phyloP scores from a whole-genome alignment of 2,329 filamentous ascomycete species.

The Ceratocystis albifundus region DNA sequence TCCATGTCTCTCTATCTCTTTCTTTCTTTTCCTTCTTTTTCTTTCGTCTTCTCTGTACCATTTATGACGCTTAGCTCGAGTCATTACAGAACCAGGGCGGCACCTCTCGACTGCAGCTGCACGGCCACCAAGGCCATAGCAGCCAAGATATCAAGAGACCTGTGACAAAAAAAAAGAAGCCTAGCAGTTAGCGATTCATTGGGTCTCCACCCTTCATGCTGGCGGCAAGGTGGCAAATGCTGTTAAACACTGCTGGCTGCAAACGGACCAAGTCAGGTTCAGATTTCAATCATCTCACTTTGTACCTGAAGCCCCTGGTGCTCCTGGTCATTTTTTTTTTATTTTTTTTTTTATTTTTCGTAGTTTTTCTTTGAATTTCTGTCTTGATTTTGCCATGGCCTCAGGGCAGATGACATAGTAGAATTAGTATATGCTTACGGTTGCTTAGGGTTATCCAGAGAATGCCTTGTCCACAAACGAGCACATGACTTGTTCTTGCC shows the following conservation, averaged over 20 bases:
- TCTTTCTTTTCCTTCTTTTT: background rate
- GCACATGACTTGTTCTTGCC: no score
- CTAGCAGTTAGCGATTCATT: no score
- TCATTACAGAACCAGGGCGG: no score
- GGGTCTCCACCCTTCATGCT: background rate
- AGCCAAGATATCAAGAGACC: background rate
- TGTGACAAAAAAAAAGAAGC: background rate
- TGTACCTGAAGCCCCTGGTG: conserved; percentile 4
- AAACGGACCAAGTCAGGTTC: conserved; percentile 1
- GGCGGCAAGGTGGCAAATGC: background rate
- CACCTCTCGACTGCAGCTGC: background rate
- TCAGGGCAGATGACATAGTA: background rate
- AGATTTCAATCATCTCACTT: background rate
- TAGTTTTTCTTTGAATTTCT: background rate
- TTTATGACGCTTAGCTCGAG: background rate
- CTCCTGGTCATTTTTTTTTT: background rate
- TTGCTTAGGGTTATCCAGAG: background rate
- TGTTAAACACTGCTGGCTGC: background rate
- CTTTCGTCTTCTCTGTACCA: background rate
- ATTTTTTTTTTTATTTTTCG: background rate
- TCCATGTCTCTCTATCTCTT: background rate
- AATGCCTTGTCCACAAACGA: background rate
- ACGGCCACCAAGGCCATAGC: background rate
- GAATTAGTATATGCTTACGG: background rate
- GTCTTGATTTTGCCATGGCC: background rate